A percentile compares a stretch with the other conserved stretches of the same genome.
These are phyloP conservation scores for Ambrosiella beaveri DNA, from an alignment of 2,329 filamentous ascomycete species.

Conservation along the genomic window DNA sequence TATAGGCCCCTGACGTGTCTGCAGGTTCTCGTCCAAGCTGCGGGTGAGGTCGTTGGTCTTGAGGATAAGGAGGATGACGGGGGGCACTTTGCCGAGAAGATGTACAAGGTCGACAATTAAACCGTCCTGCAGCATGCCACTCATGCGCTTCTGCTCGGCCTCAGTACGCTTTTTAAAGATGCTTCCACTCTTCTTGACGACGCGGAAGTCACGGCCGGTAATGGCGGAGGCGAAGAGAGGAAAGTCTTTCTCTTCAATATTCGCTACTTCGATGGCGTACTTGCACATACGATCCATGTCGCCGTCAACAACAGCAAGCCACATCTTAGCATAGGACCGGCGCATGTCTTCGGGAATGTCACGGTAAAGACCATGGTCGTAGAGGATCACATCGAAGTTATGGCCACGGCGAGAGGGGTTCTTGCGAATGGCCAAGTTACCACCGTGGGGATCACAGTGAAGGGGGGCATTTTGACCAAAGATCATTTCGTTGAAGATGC, in stretches of 20 bases:
- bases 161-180: constrained; percentile 43
- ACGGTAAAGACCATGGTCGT: constrained; percentile 92
- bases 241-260: constrained; percentile 77
- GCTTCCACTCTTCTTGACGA: constrained; percentile 40
- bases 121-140: constrained; percentile 67
- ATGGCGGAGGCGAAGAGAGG: constrained; percentile 92
- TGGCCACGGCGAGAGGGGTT: constrained; percentile 40
- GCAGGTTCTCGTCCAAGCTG: constrained; percentile 77
- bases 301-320: constrained; percentile 85
- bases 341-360: constrained; percentile 67
- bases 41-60: constrained; percentile 97
- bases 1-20: constrained; percentile 51
- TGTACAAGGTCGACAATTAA: constrained; percentile 78
- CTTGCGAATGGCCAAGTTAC: constrained; percentile 82
- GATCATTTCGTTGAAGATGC: constrained; percentile 99
- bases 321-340: constrained; percentile 86
- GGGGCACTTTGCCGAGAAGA: constrained; percentile 71
- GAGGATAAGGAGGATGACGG: constrained; percentile 83
- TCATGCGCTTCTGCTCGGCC: constrained; percentile 75
- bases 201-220: constrained; percentile 76
- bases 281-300: constrained; percentile 74
- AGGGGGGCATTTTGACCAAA: constrained; percentile 77
- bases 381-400: constrained; percentile 92
- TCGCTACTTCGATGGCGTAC: constrained; percentile 77
- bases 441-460: constrained; percentile 93